Percentiles rank a stretch among this genome's conserved stretches.
Evolutionary conservation across 2,329 filamentous ascomycete genomes (phyloP).

Genomic region (Sclerotinia sclerotiorum): DNA sequence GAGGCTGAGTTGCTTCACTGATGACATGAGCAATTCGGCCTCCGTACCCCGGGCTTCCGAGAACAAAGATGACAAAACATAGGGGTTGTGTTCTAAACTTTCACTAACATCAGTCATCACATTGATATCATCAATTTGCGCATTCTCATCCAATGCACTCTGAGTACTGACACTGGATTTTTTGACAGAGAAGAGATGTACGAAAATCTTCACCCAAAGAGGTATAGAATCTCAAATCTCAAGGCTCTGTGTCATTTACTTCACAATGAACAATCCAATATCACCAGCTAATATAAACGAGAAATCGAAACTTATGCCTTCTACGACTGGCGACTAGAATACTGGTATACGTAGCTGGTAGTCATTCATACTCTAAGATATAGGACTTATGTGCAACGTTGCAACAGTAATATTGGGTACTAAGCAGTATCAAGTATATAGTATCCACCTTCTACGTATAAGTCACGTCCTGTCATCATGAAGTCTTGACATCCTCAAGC

Average conservation of each 20-base stretch:
- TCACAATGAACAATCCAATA: background rate
- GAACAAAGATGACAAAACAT: slow-evolving; percentile 4
- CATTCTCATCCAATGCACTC: background rate
- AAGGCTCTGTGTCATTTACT: background rate
- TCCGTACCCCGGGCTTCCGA: slow-evolving; percentile 2
- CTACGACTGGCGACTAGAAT: background rate
- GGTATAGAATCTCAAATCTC: background rate
- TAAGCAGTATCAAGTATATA: slow-evolving; percentile 3
- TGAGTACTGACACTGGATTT: too few relatives aligned
- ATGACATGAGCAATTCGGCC: slow-evolving; percentile 1
- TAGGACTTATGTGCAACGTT: background rate
- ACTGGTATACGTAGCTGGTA: background rate
- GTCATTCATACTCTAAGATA: background rate
- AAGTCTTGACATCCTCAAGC: background rate
- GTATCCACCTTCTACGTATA: background rate
- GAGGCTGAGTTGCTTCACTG: slow-evolving; percentile 7
- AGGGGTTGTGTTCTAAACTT: background rate
- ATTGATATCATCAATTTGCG: background rate
- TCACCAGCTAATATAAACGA: background rate
- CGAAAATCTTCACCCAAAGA: background rate
- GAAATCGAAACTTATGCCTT: background rate
- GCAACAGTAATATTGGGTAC: background rate
- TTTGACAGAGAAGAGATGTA: background rate
- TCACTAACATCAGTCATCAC: background rate
- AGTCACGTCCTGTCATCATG: background rate